Base-by-base conservation (phyloP, 2,329 filamentous ascomycete species). In the Juglanconis sp. region DNA sequence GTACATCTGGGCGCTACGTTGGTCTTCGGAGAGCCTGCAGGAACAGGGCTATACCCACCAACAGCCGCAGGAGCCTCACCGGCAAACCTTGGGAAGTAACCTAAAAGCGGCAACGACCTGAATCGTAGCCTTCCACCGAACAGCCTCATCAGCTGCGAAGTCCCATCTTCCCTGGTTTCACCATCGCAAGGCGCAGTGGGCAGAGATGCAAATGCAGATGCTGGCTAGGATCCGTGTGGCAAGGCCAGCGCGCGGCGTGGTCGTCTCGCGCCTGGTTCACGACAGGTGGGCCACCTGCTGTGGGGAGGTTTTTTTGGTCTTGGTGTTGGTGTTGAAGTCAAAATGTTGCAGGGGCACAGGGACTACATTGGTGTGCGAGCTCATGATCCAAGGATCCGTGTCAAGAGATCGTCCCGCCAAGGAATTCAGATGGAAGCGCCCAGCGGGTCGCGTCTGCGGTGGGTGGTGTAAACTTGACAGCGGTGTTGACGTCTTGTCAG, bases 81-180 rank as follows among this genome's bases (percentile, higher is more conserved):
- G 8, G n/a, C 42, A 7, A 17, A 17, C 4, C 4, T 9, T n/a
- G n/a, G n/a, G n/a, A n/a, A n/a, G 42, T 46, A 17, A 24, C n/a
- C 42, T 46, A 3, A n/a, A 24, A 46, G 4, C 4, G 15, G n/a
- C 42, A 7, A 46, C 17, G 42, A 24, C 6, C 15, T 17, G 8
- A 17, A 38, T 8, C 13, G 5, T n/a, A 46, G 42, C 15, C 42
- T 24, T 17, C 42, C 15, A 11, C 4, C 15, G 17, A 46, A 46
- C 9, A 17, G 42, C 42, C 15, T 5, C 42, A 17, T 46, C 15
- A 46, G 17, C 17, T 4, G 42, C 42, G 7, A 59, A 47, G 57
- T 53, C 51, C 50, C 46, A 44, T 59, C 34, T 53, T 54, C 53
- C 54, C 49, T 31, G 35, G 57, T 59, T 59, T 59, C 57, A 59